Base-by-base conservation (phyloP, 2,329 filamentous ascomycete genomes). In the Zymoseptoria pseudotritici region DNA sequence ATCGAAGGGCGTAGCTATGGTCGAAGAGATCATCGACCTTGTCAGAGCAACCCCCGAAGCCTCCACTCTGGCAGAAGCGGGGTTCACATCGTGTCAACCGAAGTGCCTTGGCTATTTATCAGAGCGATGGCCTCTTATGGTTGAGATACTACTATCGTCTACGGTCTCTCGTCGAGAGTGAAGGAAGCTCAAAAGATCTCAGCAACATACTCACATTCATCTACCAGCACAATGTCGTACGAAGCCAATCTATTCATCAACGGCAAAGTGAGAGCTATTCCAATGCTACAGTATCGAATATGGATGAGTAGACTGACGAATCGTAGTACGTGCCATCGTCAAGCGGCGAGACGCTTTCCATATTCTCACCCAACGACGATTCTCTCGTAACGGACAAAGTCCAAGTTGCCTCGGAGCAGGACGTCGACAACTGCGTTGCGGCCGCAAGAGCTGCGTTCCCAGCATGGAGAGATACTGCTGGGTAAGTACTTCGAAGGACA, bases 361-460 rank as follows among this genome's bases (percentile, higher is more conserved):
- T 82, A 4, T 70, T 74, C 71, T 82, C 79, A 63, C 81, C 82
- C 9, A 78, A 75, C 55, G 77, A 82, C 66, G 77, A 76, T 56
- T 76, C 76, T 2, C 67, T 82, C 9, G 75, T 84, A 1, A 75
- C 79, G n/a, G 73, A 80, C 60, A 76, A 81, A 51, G 76, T 83
- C 19, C 66, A 68, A 42, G 62, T 67, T 51, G 83, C 82, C 42
- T 83, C 84, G 2, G 77, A 82, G 53, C 72, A 77, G 3, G 79
- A 85, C 65, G 81, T 82, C 54, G 75, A 78, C 9, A 78, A 82
- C 61, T 86, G 85, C 20, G 74, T 81, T n/a, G 74, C 75, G 7
- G 82, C 85, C 19, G 88, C 89, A 0, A 78, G 84, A 21, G 78
- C 79, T 19, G 89, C 89, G 1, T 87, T 89, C 72, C 81, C 80